Percentiles rank a stretch among this genome's conserved stretches.
Evolutionary conservation across 768 basidiomycete genomes (phyloP).

Genomic region (Amanita pallidorosea): DNA sequence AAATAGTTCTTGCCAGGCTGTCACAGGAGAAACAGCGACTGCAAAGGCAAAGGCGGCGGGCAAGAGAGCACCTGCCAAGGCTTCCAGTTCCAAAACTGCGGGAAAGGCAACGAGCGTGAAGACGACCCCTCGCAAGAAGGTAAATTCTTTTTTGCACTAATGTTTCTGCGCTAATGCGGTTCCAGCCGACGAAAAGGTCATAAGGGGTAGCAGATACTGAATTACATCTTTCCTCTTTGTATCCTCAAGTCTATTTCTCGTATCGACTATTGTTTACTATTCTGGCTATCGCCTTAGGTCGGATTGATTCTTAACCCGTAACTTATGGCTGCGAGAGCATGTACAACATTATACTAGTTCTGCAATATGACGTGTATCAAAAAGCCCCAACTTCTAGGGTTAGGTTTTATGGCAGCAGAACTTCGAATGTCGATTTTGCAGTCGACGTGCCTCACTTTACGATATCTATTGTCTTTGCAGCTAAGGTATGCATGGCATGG

Average conservation of each 20-base stretch:
- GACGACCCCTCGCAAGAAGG: slow-evolving; percentile 16
- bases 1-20: slow-evolving; percentile 17
- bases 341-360: slow-evolving; percentile 2
- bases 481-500: slow-evolving; percentile 47
- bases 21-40: slow-evolving; percentile 29
- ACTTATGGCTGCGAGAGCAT: slow-evolving; percentile 1
- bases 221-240: background rate
- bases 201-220: background rate
- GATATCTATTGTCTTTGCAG: slow-evolving; percentile 33
- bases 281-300: slow-evolving; percentile 1
- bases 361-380: background rate
- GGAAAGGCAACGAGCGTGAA: slow-evolving; percentile 22
- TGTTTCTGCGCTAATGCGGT: background rate
- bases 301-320: slow-evolving; percentile 4
- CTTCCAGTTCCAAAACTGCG: slow-evolving; percentile 16
- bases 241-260: slow-evolving; percentile 1
- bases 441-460: background rate
- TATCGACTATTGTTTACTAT: slow-evolving; percentile 1
- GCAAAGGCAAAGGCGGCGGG: slow-evolving; percentile 32
- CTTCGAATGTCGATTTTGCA: background rate
- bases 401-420: slow-evolving; percentile 17
- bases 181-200: slow-evolving; percentile 4
- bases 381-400: slow-evolving; percentile 20
- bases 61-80: slow-evolving; percentile 24
- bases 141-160: background rate